Evolutionary conservation across 177 flowering plant genomes (phyloP), one percentile per base, ranked within the genome.

Genomic region (Tripterygium wilfordii): DNA sequence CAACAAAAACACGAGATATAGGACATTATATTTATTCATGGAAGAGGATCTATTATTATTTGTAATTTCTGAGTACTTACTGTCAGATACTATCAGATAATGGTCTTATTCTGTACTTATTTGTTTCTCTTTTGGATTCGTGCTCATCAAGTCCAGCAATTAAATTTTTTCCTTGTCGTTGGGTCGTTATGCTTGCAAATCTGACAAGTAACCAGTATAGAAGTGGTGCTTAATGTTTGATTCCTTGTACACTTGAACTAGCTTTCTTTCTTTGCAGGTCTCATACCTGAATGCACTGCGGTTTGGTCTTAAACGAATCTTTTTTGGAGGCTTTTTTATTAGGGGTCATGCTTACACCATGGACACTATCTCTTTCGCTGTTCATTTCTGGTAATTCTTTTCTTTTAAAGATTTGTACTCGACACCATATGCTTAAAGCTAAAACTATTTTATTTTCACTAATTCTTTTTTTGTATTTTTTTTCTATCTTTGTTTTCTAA

Each of bases 241-340:
- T 19, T 2, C 4, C 13, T 17, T 24, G 36, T 2, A 16, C 22
- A 2, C 8, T 24, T 24, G 25, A 19, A 1, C 4, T 36, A 15
- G 3, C 42, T 56, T 19, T 42, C 38, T 36, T 21, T n/a, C 44
- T 64, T 19, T 63, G 56, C 58, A 92, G 99, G 84, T 92, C 46
- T 51, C 97, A 19, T 85, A 87, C 58, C 63, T 86, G 68, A 89
- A 77, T 67, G 99, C 99, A 23, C 76, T 86, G 58, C 80, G 91
- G 14, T 86, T 84, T 75, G 99, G 99, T 56, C 70, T 92, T 17
- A 92, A 92, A 61, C 61, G 91, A 29, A 89, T 92, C 24, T 89
- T 89, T 57, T 92, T 92, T 75, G 99, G 99, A 67, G 99, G 99
- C 40, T 89, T 89, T 66, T 92, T 92, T 60, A 92, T 86, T 5